Conservation (phyloP, 2,329 filamentous ascomycete genomes). For the Paraphaeosphaeria sporulosa region DNA sequence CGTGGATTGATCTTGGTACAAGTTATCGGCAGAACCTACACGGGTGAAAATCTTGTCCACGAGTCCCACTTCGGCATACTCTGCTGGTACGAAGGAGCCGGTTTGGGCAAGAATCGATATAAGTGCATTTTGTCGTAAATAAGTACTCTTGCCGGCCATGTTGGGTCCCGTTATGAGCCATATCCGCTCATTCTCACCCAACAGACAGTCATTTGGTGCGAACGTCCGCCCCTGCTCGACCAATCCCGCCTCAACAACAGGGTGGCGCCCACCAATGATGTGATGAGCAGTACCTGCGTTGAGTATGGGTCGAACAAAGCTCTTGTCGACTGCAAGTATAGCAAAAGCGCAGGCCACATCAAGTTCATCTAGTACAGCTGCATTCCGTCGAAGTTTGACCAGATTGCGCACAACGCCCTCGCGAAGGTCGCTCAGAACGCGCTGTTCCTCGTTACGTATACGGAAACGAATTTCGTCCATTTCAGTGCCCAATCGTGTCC, state of each 20-base stretch:
- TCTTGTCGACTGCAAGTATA: slow-evolving; percentile 75
- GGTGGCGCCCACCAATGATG: slow-evolving; percentile 86
- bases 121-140: slow-evolving; percentile 91
- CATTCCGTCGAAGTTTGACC: slow-evolving; percentile 86
- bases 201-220: slow-evolving; percentile 82
- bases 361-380: slow-evolving; percentile 89
- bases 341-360: slow-evolving; percentile 91
- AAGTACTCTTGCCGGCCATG: slow-evolving; percentile 98
- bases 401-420: slow-evolving; percentile 80
- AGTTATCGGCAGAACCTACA: slow-evolving; percentile 85
- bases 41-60: slow-evolving; percentile 97
- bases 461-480: slow-evolving; percentile 80
- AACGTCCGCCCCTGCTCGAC: slow-evolving; percentile 81
- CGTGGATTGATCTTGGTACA: slow-evolving; percentile 94
- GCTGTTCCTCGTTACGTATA: slow-evolving; percentile 84
- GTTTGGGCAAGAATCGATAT: slow-evolving; percentile 93
- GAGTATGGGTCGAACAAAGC: slow-evolving; percentile 76
- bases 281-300: slow-evolving; percentile 70
- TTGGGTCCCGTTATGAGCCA: slow-evolving; percentile 83
- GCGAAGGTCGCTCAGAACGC: slow-evolving; percentile 78
- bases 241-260: slow-evolving; percentile 87
- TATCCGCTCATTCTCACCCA: slow-evolving; percentile 78
- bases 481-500: slow-evolving; percentile 80
- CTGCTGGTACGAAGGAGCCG: slow-evolving; percentile 90
- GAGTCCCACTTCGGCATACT: slow-evolving; percentile 83